These are phyloP conservation scores for Botrytis galanthina DNA, from an alignment of 2,329 filamentous ascomycete species.

Conservation along the genomic window DNA sequence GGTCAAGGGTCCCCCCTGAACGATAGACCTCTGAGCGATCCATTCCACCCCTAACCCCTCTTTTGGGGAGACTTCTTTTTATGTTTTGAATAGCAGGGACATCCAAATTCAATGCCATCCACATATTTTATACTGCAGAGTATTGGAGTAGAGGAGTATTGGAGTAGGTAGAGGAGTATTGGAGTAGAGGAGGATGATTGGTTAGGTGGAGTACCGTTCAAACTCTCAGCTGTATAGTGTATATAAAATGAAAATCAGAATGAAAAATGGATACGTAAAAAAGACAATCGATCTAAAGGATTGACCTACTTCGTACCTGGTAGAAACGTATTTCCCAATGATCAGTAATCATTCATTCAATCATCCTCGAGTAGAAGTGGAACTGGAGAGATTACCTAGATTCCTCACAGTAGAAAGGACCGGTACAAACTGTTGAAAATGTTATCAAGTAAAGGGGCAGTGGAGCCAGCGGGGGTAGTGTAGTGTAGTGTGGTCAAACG, in stretches of 20 bases:
- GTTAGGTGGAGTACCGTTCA: background rate
- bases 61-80: background rate
- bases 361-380: background rate
- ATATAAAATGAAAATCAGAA: background rate
- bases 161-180: no score
- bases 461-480: background rate
- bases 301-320: no score
- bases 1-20: constrained; percentile 19
- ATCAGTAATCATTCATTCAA: background rate
- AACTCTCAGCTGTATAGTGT: background rate
- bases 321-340: background rate
- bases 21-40: constrained; percentile 3
- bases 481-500: no score
- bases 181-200: background rate
- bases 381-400: background rate
- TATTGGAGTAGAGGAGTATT: background rate
- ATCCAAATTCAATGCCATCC: no score
- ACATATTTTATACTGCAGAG: background rate
- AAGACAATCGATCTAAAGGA: background rate
- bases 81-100: background rate
- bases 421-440: background rate
- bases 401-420: no score
- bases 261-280: background rate
- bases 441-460: background rate
- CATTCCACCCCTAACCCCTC: background rate